Base-by-base conservation (phyloP, 176 grass and related monocot species). In the Hordeum marinum region DNA sequence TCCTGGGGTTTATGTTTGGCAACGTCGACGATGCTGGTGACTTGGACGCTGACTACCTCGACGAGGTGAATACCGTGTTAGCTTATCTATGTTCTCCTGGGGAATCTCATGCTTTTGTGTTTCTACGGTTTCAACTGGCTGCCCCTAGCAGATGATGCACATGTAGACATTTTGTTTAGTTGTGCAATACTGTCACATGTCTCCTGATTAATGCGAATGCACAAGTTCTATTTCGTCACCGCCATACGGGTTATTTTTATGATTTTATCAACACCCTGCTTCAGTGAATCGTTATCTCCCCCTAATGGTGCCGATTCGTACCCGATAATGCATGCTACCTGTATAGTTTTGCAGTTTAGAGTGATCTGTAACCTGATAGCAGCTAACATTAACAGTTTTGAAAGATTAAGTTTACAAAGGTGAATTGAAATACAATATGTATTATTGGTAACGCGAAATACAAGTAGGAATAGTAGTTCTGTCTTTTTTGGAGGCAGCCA, bases 1-100 rank as follows among this genome's bases (percentile, higher is more conserved):
- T 98, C 54, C 80, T 98, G 62, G 96, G 96, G 31, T 98, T 98
- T 87, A 98, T 98, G 96, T 95, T 98, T 21, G 96, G 96, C 78
- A 98, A 98, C 78, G 93, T 98, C 65, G 96, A 98, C 87, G 92
- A 98, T 75, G 90, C 93, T 7, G 96, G 96, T 63, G 96, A 90
- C 82, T 83, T 98, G 72, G 96, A 98, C 77, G 91, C 85, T n/a
- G 96, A 98, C 68, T 98, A 98, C 84, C 96, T 98, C 81, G 96
- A 98, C 54, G 91, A 95, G 93, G 96, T 98, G 89, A 54, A 27
- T 57, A 3, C 82, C 37, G 45, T 17, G n/a, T 76, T 12, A 34
- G 14, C 52, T 0, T 8, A 10, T 13, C 36, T 64, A 34, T 73
- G 11, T 18, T 75, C 24, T 9, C 8, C 8, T 37, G 15, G 9